Evolutionary conservation across 345 rosid species (phyloP).

Genomic region (Luvunga scandens): DNA sequence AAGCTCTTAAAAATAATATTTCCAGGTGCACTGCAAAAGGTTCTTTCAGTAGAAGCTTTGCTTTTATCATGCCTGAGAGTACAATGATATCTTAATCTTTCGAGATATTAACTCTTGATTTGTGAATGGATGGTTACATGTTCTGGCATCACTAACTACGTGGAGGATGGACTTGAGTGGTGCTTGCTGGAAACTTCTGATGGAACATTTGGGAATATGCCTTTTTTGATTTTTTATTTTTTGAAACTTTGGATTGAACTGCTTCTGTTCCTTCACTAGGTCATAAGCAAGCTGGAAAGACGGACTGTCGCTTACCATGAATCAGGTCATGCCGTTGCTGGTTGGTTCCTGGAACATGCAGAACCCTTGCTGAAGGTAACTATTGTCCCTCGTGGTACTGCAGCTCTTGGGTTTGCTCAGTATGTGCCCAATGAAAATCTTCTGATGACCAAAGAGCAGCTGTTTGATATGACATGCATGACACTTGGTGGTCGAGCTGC

Average conservation of each 20-base stretch:
- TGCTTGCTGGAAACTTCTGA: background rate
- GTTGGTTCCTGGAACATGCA: constrained; percentile 61
- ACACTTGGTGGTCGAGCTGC: constrained; percentile 60
- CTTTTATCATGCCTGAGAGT: background rate
- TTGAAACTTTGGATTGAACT: background rate
- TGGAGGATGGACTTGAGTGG: background rate
- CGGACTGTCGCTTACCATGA: constrained; percentile 56
- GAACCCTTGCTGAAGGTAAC: constrained; percentile 59
- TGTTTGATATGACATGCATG: constrained; percentile 58
- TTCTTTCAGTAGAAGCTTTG: background rate
- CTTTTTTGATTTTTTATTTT: background rate
- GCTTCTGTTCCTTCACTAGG: constrained; percentile 15
- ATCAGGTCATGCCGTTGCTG: constrained; percentile 62
- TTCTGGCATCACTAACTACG: background rate
- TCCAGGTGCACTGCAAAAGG: background rate
- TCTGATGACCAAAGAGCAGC: constrained; percentile 55
- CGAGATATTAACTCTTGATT: background rate
- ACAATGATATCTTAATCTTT: background rate
- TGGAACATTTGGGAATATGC: background rate
- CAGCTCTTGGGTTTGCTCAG: constrained; percentile 55
- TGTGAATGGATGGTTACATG: background rate
- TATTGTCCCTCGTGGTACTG: constrained; percentile 57
- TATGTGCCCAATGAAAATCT: constrained; percentile 57
- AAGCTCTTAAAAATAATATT: background rate
- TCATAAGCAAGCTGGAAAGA: constrained; percentile 50